Evolutionary conservation across 306 rosid species (phyloP).

Genomic region (Luffa aegyptiaca): DNA sequence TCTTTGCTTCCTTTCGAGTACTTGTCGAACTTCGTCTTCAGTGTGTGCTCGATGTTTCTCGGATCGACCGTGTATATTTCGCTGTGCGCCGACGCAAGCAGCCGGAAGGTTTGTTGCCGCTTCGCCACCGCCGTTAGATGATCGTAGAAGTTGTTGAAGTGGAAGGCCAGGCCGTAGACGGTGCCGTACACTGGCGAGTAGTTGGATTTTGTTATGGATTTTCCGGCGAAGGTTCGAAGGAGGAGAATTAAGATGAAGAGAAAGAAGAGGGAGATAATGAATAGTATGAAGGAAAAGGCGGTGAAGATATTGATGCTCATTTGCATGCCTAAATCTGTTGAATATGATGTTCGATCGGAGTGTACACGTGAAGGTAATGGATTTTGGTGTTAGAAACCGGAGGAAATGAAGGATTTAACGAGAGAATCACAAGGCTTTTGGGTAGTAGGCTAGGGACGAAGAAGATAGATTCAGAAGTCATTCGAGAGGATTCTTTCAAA

Average conservation of each 20-base stretch:
- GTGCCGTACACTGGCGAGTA: conserved; percentile 64
- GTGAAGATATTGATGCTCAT: conserved; percentile 27
- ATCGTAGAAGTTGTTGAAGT: conserved; percentile 39
- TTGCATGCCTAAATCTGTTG: background rate
- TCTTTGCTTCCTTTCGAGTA: conserved; percentile 41
- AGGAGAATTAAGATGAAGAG: conserved; percentile 22
- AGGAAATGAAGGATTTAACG: too few species aligned
- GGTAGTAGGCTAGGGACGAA: too few species aligned
- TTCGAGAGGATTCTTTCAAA: too few species aligned
- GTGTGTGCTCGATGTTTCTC: conserved; percentile 40
- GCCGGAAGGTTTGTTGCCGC: conserved; percentile 30
- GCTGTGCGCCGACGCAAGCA: conserved; percentile 28
- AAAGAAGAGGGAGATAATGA: conserved; percentile 15
- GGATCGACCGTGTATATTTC: conserved; percentile 36
- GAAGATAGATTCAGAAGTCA: too few species aligned
- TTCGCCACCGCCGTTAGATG: conserved; percentile 30
- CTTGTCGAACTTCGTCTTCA: conserved; percentile 31
- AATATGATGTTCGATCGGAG: too few species aligned
- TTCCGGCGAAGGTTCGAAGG: conserved; percentile 28
- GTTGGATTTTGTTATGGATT: conserved; percentile 33
- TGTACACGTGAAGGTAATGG: too few species aligned
- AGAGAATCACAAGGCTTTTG: too few species aligned
- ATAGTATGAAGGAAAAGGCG: conserved; percentile 23
- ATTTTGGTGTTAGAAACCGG: too few species aligned
- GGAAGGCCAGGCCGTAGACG: conserved; percentile 24